Evolutionary conservation across 2,329 filamentous ascomycete species (phyloP), one percentile per base, ranked within the genome.

Genomic region (Fusarium algeriense): DNA sequence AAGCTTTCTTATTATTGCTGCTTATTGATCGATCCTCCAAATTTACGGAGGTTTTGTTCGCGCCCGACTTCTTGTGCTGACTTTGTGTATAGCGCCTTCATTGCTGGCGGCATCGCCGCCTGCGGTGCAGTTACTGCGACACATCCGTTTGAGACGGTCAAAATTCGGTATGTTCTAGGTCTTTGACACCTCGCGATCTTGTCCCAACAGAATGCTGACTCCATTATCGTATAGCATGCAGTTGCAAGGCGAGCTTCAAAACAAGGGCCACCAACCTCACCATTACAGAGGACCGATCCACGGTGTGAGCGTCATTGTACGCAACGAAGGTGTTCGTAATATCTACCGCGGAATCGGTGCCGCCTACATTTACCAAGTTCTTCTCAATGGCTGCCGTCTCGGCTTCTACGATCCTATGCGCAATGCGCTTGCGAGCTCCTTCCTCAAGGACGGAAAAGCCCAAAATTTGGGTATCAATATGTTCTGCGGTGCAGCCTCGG

Each of bases 401-500:
- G 95, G 96, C 68, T 98, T 99, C 86, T 99, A 99, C 86, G 96
- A 99, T 80, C 96, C 96, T 8, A 89, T 98, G 83, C 93, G 96
- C 78, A 87, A 89, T 52, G 86, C 85, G 26, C 80, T 97, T 46
- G 91, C 94, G 2, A 86, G 84, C 9, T 83, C 93, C 53, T 81
- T 97, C 61, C 92, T 93, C 82, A 86, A 88, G 67, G 92, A 97
- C 80, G 80, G 88, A 35, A 86, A 87, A n/a, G 88, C 91, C 32
- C 96, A 99, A 82, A 95, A 90, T 74, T 88, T 98, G 63, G 92
- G 90, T 38, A 88, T 98, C 82, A 99, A 99, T 84, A 94, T 99
- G 85, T 92, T 98, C 80, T 92, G 94, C 61, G 96, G 96, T 75
- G 96, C 96, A 23, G 85, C 89, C 15, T 97, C 94, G 6, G 96